phyloP scores from a whole-genome alignment of 2,329 filamentous ascomycete species.

The Colletotrichum neosansevieriae region DNA sequence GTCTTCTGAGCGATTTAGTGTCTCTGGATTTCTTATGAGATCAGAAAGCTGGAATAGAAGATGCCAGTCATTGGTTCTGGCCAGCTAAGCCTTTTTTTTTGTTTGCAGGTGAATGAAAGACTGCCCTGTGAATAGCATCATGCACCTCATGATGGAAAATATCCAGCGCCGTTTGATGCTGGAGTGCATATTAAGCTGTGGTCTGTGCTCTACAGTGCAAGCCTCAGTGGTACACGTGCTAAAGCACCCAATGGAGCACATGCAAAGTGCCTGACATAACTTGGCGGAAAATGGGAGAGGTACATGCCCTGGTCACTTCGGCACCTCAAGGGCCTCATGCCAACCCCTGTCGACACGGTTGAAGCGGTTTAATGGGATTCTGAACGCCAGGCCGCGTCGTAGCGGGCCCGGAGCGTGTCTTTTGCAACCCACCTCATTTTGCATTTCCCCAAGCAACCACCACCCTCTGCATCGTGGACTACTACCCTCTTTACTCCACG shows the following conservation, averaged over 20 bases:
- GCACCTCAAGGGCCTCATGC: not conserved
- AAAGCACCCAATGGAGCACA: slow-evolving; percentile 3
- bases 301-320: too few species aligned
- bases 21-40: too few species aligned
- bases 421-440: not conserved
- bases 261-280: slow-evolving; percentile 14
- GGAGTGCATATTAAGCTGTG: slow-evolving; percentile 30
- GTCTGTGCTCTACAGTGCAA: slow-evolving; percentile 26
- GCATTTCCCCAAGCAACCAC: slow-evolving; percentile 19
- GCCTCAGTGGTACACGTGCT: slow-evolving; percentile 12
- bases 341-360: slow-evolving; percentile 33
- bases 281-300: not conserved
- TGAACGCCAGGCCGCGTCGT: slow-evolving; percentile 33
- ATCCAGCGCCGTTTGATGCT: not conserved
- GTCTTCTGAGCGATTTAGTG: too few species aligned
- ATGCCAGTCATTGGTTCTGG: too few species aligned
- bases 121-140: not conserved
- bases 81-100: too few species aligned
- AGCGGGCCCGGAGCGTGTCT: slow-evolving; percentile 30
- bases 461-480: slow-evolving; percentile 15
- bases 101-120: not conserved
- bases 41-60: too few species aligned
- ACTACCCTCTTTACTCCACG: slow-evolving; percentile 10
- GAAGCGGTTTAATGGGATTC: slow-evolving; percentile 34
- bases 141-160: not conserved